Evolutionary conservation across 352 stramenopile genomes (phyloP), one percentile per base, ranked within the genome.

Genomic region (Pythium sukuiense): DNA sequence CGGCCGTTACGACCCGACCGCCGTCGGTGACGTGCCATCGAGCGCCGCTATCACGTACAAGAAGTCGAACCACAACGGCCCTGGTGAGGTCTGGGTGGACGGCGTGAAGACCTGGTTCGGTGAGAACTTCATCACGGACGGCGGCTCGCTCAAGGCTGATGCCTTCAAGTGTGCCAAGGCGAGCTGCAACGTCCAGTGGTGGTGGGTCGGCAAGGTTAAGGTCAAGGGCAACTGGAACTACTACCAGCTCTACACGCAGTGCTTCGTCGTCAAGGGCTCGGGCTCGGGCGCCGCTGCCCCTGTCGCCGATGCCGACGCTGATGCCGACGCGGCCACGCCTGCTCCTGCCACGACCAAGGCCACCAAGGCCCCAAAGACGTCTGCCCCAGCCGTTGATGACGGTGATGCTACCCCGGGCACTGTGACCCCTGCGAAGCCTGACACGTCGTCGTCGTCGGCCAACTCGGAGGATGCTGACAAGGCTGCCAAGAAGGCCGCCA

Each of bases 181-280:
- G 45, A 61, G 39, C 43, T 71, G 65, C 65, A 55, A 67, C 18
- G 65, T 64, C 14, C 59, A 58, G 20, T 71, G 65, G 65, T 71
- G 66, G 58, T 71, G 65, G 65, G 43, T 71, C 30, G 65, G 65
- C 53, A 71, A 71, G 54, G 65, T 71, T 20, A 55, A 55, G n/a
- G 59, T 67, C 53, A 71, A 71, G 58, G 48, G 53, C 53, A 46
- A 71, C 45, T 71, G 65, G 65, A 60, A 71, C 45, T 60, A 71
- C 65, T 71, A 71, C 65, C 65, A 71, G 65, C 59, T 71, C 18
- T 71, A 71, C 53, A 55, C 59, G 41, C 65, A 71, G 65, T 71
- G 65, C 65, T 71, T 71, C 54, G 52, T 60, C 29, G 56, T 71
- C 30, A 66, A 63, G 52, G 62, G 62, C 59, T 67, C 65, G 24